Evolutionary conservation across 495 filamentous ascomycete species (phyloP), one percentile per base, ranked within the genome.

Genomic region (Choiromyces venosus): DNA sequence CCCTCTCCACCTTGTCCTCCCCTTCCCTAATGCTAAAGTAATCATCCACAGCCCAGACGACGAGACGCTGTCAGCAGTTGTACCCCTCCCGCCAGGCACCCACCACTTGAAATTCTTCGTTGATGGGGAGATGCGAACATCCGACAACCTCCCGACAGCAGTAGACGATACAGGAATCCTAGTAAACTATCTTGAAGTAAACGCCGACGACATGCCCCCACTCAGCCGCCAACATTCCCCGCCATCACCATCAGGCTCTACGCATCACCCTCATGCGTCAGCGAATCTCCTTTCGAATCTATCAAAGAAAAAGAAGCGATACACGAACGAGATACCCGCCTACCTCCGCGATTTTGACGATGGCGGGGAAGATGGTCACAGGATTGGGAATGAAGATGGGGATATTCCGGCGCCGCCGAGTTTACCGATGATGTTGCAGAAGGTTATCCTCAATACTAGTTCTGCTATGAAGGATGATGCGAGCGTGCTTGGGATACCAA

Each of bases 61-160:
- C 46, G 71, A 71, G 68, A 84, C 89, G 39, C 90, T 92, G 82
- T 89, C 89, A 37, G 89, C 92, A 33, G 89, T 88, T 18, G 86
- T 97, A 74, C 89, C 90, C 77, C 88, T 99, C 70, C 90, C 90
- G 19, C 93, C 95, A 1, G 95, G 95, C 52, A 98, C 95, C 1
- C 95, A 99, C 83, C 95, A 99, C 83, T 85, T 99, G 76, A 93
- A 95, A 79, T 99, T 98, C 84, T 88, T 99, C 77, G 92, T 98
- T 37, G 93, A 97, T 82, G 91, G 91, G 44, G 90, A 93, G 74
- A 97, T 98, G 93, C 87, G 89, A 73, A 92, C 92, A 25, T 93
- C 94, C 7, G 89, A 91, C 65, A 88, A 91, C 74, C 87, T 97
- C 35, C 94, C 95, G 3, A 98, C 96, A 0, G 94, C 95, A 0